Base-by-base conservation (phyloP, 2,329 filamentous ascomycete species). In the Penicillium sp. region DNA sequence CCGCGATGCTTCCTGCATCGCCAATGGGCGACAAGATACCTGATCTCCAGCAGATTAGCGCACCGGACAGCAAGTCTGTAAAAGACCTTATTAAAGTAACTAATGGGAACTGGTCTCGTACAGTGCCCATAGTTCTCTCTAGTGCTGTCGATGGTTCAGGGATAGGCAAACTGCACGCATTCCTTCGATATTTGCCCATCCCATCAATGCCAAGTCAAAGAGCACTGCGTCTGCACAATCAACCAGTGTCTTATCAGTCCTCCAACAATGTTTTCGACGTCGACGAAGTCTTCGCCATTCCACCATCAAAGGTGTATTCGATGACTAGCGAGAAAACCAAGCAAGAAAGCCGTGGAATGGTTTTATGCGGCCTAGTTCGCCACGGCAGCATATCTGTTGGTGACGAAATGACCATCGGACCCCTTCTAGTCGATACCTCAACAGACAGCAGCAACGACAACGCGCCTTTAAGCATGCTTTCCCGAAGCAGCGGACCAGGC, bases 101-200 rank as follows among this genome's bases (percentile, higher is more conserved):
- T 11, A 63, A 70, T 22, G 65, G 62, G 9, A 66, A 72, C 35
- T 71, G 68, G 76, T 77, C 73, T 79, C 69, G 67, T 1, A 79
- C 85, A 33, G 89, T 98, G 1, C 95, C 95, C 0, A 93, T 99
- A 49, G 77, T 97, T 1, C 81, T 98, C 56, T 93, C 92, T 3
- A 97, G 93, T 69, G 87, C 92, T 4, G 87, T 96, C 2, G 91
- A 89, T 64, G 95, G 93, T 0, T 87, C 83, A 13, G 93, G 95
- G 0, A 89, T 98, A 54, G 87, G 87, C 5, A 84, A 90, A 54
- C 73, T 96, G 22, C 95, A 98, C 76, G 90, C 91, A 19, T 81
- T 98, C 21, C 79, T 99, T 13, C 84, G 87, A 56, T 84, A 83
- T 54, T 79, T 99, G 42, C 93, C 93, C 0, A 80, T 93, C 22